phyloP scores from a whole-genome alignment of 139 green algal species.

The Chlorella ohadii region DNA sequence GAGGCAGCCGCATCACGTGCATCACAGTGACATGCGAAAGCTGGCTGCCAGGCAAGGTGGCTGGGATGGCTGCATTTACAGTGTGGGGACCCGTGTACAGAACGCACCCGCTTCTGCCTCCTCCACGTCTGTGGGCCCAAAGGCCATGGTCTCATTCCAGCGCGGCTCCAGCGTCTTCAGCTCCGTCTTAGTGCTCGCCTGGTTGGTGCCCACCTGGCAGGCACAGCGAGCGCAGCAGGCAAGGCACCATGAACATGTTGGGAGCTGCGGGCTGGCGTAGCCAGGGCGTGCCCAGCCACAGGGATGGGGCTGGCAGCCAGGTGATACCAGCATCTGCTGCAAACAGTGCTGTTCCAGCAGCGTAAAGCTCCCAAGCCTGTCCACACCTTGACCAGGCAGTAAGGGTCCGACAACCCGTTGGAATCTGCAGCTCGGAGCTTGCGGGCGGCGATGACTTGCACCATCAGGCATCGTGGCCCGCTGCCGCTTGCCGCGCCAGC shows the following conservation, averaged over 20 bases:
- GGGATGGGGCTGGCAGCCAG: no score
- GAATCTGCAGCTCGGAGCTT: constrained; percentile 31
- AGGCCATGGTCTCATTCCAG: constrained; percentile 47
- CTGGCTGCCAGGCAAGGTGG: no score
- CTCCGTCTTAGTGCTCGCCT: constrained; percentile 28
- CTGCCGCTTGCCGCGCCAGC: neutral
- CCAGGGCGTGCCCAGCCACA: no score
- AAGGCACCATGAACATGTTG: neutral
- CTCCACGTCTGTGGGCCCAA: neutral
- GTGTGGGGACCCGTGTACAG: no score
- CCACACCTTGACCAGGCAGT: constrained; percentile 37
- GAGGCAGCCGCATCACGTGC: no score
- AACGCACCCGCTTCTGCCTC: neutral
- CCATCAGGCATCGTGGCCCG: neutral
- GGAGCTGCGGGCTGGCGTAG: no score
- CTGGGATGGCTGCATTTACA: no score
- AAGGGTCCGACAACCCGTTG: constrained; percentile 44
- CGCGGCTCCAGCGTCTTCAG: constrained; percentile 41
- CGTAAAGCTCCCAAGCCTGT: no score
- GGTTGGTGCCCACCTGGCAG: constrained; percentile 5
- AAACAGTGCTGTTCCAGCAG: no score
- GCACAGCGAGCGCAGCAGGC: neutral
- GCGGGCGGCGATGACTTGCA: constrained; percentile 40
- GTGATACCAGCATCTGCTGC: no score
- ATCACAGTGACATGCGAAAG: no score